phyloP scores from a whole-genome alignment of 208 protist genomes.

The Trypanosoma melophagium region DNA sequence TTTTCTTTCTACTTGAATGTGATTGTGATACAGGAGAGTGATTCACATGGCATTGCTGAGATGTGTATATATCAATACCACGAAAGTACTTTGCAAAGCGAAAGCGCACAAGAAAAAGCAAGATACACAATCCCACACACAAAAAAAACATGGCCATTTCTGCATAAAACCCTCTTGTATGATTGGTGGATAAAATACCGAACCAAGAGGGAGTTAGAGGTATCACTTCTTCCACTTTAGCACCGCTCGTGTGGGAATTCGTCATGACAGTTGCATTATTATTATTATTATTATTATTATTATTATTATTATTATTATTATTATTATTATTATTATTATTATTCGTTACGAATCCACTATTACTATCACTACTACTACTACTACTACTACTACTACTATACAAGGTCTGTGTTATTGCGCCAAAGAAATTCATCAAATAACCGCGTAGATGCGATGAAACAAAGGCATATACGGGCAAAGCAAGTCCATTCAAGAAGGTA shows the following conservation, averaged over 20 bases:
- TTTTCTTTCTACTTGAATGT: neutral
- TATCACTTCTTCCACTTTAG: too few species aligned
- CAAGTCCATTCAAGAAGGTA: conserved; percentile 4
- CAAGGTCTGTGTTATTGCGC: too few species aligned
- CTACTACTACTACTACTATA: too few species aligned
- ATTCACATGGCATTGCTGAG: neutral
- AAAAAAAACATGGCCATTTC: conserved; percentile 19
- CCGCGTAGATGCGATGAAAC: neutral
- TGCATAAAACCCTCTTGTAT: neutral
- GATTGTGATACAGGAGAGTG: neutral
- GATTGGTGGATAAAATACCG: neutral
- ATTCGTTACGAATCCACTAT: too few species aligned
- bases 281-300: too few species aligned
- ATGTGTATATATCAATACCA: conserved; percentile 1
- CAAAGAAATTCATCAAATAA: too few species aligned
- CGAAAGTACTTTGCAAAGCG: conserved; percentile 26
- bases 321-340: too few species aligned
- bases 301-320: too few species aligned
- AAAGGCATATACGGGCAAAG: conserved; percentile 4
- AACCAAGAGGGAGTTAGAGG: neutral
- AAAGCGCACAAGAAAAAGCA: conserved; percentile 14
- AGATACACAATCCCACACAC: conserved; percentile 15
- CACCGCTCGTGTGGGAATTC: neutral
- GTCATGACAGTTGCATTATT: neutral
- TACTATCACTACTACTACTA: too few species aligned